Percentiles rank a stretch among this genome's conserved stretches.
phyloP scores from a whole-genome alignment of 345 rosid species.

The Litchi chinensis region DNA sequence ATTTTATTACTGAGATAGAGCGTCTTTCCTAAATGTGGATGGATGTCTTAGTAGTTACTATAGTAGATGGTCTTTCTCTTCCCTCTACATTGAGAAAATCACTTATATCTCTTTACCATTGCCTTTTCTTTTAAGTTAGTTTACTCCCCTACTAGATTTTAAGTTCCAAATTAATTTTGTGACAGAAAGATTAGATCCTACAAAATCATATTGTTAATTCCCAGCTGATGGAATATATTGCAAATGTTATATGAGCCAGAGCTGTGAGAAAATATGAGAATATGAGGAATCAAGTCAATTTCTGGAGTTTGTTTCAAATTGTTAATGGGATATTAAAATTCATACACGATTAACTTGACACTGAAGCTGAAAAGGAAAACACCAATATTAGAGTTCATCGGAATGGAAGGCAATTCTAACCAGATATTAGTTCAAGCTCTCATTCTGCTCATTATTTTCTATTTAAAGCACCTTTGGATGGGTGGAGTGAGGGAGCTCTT shows the following conservation, averaged over 20 bases:
- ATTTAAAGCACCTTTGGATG: neutral
- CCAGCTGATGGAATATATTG: neutral
- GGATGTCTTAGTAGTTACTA: neutral
- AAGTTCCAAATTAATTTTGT: neutral
- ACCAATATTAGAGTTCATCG: neutral
- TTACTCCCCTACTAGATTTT: neutral
- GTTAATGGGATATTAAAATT: neutral
- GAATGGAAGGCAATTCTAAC: neutral
- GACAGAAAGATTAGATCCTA: neutral
- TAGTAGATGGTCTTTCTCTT: neutral
- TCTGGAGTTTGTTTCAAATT: neutral
- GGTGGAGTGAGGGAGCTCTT: neutral
- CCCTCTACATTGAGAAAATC: neutral
- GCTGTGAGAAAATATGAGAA: neutral
- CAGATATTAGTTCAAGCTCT: neutral
- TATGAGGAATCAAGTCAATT: neutral
- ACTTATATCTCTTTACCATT: neutral
- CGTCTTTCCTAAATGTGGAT: neutral
- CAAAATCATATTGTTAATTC: constrained; percentile 1
- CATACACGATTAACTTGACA: constrained; percentile 4
- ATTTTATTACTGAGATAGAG: neutral
- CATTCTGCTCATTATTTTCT: neutral
- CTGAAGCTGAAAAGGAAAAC: neutral
- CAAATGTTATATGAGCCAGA: constrained; percentile 5
- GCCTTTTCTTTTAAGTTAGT: neutral